phyloP scores from a whole-genome alignment of 2,329 filamentous ascomycete genomes.

The Alternaria ethzedia region DNA sequence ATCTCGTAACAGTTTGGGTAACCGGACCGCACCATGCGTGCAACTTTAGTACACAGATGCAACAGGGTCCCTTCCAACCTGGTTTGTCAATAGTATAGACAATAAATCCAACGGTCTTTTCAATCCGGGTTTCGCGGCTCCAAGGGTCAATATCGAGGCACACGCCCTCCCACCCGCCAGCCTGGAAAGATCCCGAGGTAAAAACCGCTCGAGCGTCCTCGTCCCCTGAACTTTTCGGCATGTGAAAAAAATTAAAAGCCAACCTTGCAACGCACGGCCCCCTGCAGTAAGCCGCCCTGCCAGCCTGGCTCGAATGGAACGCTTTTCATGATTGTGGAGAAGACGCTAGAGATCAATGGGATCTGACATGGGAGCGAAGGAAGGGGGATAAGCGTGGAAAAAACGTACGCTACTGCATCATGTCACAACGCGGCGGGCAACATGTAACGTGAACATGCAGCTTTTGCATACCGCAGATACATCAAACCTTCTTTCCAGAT shows the following conservation, averaged over 20 bases:
- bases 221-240: neutral
- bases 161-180: constrained; percentile 3
- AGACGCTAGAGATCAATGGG: constrained; percentile 5
- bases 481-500: constrained; percentile 4
- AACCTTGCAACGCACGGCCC: constrained; percentile 1
- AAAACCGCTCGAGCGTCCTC: constrained; percentile 5
- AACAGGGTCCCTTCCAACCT: neutral
- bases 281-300: neutral
- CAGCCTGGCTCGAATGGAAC: constrained; percentile 4
- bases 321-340: constrained; percentile 11
- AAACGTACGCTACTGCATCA: constrained; percentile 15
- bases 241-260: constrained; percentile 6
- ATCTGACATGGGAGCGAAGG: constrained; percentile 2
- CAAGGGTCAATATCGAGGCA: constrained; percentile 9
- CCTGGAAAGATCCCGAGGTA: constrained; percentile 22
- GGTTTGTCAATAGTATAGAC: constrained; percentile 1
- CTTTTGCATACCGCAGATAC: neutral
- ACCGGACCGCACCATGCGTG: constrained; percentile 1
- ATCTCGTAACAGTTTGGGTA: neutral
- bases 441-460: constrained; percentile 7
- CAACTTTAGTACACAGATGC: neutral
- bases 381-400: constrained; percentile 5
- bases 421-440: constrained; percentile 5
- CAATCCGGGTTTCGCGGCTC: constrained; percentile 9
- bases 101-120: neutral